phyloP scores from a whole-genome alignment of 805 yeast genomes.

The Zygosaccharomyces rouxii region DNA sequence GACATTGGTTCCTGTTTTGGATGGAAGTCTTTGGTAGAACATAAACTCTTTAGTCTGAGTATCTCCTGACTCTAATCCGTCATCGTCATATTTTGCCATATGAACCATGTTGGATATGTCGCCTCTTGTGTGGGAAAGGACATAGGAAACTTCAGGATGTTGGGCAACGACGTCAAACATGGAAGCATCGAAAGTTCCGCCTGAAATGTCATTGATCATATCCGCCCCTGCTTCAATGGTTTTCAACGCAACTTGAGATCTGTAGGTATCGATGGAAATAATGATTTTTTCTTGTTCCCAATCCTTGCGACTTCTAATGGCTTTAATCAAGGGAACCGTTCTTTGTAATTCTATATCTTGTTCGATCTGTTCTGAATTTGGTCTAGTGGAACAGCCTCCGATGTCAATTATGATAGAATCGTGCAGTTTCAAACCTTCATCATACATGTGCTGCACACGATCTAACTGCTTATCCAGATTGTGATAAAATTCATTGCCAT shows the following conservation, averaged over 20 bases:
- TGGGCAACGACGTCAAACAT: conserved; percentile 70
- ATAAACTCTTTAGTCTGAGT: conserved; percentile 18
- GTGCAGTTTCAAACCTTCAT: conserved; percentile 50
- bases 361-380: conserved; percentile 63
- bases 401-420: conserved; percentile 61
- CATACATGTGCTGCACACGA: conserved; percentile 47
- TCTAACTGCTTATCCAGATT: conserved; percentile 40
- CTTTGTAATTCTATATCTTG: conserved; percentile 65
- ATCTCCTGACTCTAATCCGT: conserved; percentile 18
- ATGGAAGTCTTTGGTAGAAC: conserved; percentile 13
- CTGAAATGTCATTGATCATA: conserved; percentile 85
- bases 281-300: conserved; percentile 40
- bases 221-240: conserved; percentile 78
- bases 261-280: conserved; percentile 84
- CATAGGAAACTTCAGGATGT: conserved; percentile 62
- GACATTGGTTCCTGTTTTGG: conserved; percentile 34
- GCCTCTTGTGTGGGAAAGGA: conserved; percentile 84
- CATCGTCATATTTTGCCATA: conserved; percentile 50
- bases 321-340: conserved; percentile 64
- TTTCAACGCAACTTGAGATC: conserved; percentile 66
- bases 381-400: conserved; percentile 94
- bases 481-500: conserved; percentile 55
- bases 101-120: conserved; percentile 66
- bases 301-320: conserved; percentile 46
- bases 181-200: conserved; percentile 63